phyloP scores from a whole-genome alignment of 176 grass and related monocot species.

The Phoenix roebelenii region DNA sequence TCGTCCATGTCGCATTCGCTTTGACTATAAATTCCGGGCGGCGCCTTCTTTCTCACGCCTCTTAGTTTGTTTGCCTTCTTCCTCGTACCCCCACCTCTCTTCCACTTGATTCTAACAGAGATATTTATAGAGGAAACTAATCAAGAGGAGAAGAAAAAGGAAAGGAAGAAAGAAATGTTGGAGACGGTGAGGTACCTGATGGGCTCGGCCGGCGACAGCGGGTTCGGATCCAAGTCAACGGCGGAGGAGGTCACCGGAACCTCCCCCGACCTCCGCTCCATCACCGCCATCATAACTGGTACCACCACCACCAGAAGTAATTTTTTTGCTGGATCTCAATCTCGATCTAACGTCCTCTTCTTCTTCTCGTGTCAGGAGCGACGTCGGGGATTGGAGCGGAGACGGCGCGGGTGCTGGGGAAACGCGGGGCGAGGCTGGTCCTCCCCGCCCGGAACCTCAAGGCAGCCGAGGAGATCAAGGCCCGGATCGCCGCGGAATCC shows the following conservation, averaged over 20 bases:
- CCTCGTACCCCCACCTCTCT: background rate
- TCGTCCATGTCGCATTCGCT: background rate
- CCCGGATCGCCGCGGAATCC: constrained; percentile 37
- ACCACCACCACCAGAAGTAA: background rate
- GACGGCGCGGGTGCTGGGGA: constrained; percentile 83
- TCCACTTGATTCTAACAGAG: background rate
- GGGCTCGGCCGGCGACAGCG: constrained; percentile 48
- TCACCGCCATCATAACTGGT: constrained; percentile 78
- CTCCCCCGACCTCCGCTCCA: constrained; percentile 22
- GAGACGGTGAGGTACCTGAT: constrained; percentile 63
- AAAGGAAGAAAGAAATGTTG: constrained; percentile 28
- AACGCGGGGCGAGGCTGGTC: constrained; percentile 61
- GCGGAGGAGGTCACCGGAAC: constrained; percentile 47
- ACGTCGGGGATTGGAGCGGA: constrained; percentile 91
- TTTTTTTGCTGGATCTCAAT: no score
- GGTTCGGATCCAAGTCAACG: constrained; percentile 79
- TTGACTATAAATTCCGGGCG: constrained; percentile 36
- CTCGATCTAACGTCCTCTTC: no score
- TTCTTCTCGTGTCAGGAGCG: constrained; percentile 24
- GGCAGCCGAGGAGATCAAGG: constrained; percentile 64
- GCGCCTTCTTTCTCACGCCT: constrained; percentile 15
- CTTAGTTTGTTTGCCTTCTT: background rate
- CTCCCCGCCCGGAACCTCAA: constrained; percentile 64
- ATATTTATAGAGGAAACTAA: background rate
- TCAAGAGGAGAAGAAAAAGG: background rate